Evolutionary conservation across 345 rosid genomes (phyloP).

Genomic region (Arabidopsis suecica): DNA sequence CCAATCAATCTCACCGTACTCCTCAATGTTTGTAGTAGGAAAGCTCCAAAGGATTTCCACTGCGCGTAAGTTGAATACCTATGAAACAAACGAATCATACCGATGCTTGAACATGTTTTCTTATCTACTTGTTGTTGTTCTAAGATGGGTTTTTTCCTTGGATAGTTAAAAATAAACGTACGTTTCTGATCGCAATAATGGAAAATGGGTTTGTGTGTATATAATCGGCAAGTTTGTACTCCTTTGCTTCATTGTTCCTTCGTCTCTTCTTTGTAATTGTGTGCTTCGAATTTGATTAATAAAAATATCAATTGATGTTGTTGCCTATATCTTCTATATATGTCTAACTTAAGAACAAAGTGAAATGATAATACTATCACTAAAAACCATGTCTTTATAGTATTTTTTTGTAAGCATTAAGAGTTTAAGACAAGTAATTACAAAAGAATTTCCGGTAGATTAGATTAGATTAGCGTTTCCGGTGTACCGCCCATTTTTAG

Average conservation of each 20-base stretch:
- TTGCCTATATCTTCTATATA: not conserved
- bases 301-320: constrained; percentile 17
- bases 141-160: not conserved
- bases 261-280: constrained; percentile 15
- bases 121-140: not conserved
- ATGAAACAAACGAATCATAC: not conserved
- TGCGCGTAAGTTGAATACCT: constrained; percentile 40
- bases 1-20: constrained; percentile 52
- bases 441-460: no score
- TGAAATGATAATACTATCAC: no score
- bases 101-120: not conserved
- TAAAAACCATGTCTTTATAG: no score
- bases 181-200: constrained; percentile 20
- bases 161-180: constrained; percentile 21
- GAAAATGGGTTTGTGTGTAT: constrained; percentile 12
- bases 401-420: no score
- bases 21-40: constrained; percentile 49
- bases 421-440: no score
- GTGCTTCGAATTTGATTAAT: constrained; percentile 12
- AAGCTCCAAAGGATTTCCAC: constrained; percentile 40
- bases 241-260: constrained; percentile 10
- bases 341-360: no score
- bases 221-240: constrained; percentile 28
- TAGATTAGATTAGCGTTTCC: no score
- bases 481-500: no score